phyloP scores from a whole-genome alignment of 2,329 filamentous ascomycete species.

The Fusarium sp. region DNA sequence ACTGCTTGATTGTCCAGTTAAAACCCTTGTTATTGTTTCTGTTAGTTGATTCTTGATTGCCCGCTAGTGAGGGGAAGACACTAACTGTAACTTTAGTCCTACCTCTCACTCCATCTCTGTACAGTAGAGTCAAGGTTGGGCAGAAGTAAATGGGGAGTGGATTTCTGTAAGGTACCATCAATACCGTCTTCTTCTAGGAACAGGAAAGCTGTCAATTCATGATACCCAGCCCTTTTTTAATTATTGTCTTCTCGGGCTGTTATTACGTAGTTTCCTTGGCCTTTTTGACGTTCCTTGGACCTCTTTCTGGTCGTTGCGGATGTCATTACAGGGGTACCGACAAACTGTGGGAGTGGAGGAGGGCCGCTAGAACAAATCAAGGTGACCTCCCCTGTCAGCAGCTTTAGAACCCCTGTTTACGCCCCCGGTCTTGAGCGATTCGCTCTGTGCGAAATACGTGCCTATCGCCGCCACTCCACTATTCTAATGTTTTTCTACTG shows the following conservation, averaged over 20 bases:
- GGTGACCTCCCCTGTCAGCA: not conserved
- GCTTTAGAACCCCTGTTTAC: constrained; percentile 6
- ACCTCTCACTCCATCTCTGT: not conserved
- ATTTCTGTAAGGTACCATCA: not conserved
- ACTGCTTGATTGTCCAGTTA: constrained; percentile 5
- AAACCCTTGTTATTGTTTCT: constrained; percentile 2
- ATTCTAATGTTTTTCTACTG: not conserved
- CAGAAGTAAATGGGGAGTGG: not conserved
- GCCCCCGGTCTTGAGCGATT: not conserved
- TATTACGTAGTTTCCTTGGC: constrained; percentile 6
- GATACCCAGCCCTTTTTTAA: not conserved
- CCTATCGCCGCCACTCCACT: not conserved
- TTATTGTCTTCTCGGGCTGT: not conserved
- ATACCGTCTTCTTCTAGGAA: not conserved
- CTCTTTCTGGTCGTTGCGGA: constrained; percentile 4
- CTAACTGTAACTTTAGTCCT: not conserved
- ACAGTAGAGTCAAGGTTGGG: not conserved
- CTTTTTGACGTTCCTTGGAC: not conserved
- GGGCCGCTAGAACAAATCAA: not conserved
- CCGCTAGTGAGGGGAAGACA: constrained; percentile 5
- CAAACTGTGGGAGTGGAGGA: not conserved
- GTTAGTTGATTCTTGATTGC: constrained; percentile 7
- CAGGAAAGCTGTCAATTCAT: not conserved
- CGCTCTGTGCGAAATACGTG: not conserved
- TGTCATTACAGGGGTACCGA: not conserved